Evolutionary conservation across 495 filamentous ascomycete species (phyloP), one percentile per base, ranked within the genome.

Genomic region (Penicillium taxi): DNA sequence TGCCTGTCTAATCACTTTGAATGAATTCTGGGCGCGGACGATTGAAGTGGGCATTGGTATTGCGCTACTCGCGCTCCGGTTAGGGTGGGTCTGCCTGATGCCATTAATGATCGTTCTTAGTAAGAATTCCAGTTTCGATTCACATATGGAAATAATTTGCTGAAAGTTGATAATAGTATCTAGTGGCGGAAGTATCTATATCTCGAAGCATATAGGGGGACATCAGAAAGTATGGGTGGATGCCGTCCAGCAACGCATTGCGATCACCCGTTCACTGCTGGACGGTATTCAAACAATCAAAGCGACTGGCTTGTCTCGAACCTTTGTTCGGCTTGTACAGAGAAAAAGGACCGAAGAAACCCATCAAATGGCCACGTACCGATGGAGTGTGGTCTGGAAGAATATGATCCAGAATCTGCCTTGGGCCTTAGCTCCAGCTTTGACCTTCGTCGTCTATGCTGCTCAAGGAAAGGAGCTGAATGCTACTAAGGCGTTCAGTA

Each of bases 401-500:
- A 29, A 29, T 29, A 29, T 29, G 26, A 14, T 29, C 9, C 26
- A 29, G 26, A 29, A 29, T 29, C 7, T 29, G 26, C 26, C 26
- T 29, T 29, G 26, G 26, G 26, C 26, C 12, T 29, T 29, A 29
- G 26, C 26, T 9, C 26, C 26, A 14, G 26, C 26, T 29, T 29
- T 29, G 7, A 29, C 26, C 26, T 29, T 29, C 26, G 12, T 29
- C 26, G 12, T 29, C 26, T 29, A 29, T 13, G 26, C 26, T 29
- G 26, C 26, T 3, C 26, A 29, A 13, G 26, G 26, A 13, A 29
- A 29, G 12, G 26, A 3, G 12, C 26, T 29, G 26, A 29, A 29
- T 13, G 9, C 26, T 3, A 29, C 26, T 5, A 13, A 29, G 12
- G 26, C 12, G 12, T 29, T 29, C 26, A 29, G 26, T 13, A 29